Base-by-base conservation (phyloP, 768 basidiomycete species). In the Lactifluus rugatus region DNA sequence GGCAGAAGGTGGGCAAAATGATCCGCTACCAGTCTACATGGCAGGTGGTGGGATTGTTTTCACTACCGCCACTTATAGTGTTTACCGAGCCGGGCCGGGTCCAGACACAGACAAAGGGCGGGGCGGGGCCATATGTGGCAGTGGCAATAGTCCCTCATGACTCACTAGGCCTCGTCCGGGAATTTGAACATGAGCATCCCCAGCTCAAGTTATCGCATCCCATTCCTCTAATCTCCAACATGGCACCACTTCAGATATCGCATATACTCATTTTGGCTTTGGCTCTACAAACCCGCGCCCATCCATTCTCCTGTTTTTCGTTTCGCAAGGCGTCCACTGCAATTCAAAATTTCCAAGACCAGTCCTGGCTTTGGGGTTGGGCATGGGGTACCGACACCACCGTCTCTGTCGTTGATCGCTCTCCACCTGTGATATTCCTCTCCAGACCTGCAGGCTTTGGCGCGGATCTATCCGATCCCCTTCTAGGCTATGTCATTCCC, bases 401-500 rank as follows among this genome's bases (percentile, higher is more conserved):
- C 26, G 87, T 90, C 58, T 84, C 87, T 25, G 75, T 91, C 60
- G 83, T 91, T 37, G 89, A 91, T 72, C 81, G 82, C 57, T 76
- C 80, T 5, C 89, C 89, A 0, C 74, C 82, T 0, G 73, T 91
- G 57, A 80, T 80, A 2, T 92, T 87, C 67, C 74, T 76, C 48
- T 86, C 90, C 6, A 77, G 88, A 49, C 74, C 75, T 72, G 89
- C 89, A 53, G 80, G 84, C 0, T 93, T 93, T 69, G 89, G 89
- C 13, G 78, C 79, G 23, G 83, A 87, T 61, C 81, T 89, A 45
- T 74, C 70, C 55, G 83, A 87, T 54, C 68, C 70, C 2, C 64
- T 73, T 21, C 64, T 72, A 14, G 72, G 72, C 39, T 72, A 73
- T 62, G 71, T 72, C 42, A 71, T 73, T 28, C 71, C 72, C 5